phyloP scores from a whole-genome alignment of 352 stramenopile genomes.

The Phytophthora gonapodyides region DNA sequence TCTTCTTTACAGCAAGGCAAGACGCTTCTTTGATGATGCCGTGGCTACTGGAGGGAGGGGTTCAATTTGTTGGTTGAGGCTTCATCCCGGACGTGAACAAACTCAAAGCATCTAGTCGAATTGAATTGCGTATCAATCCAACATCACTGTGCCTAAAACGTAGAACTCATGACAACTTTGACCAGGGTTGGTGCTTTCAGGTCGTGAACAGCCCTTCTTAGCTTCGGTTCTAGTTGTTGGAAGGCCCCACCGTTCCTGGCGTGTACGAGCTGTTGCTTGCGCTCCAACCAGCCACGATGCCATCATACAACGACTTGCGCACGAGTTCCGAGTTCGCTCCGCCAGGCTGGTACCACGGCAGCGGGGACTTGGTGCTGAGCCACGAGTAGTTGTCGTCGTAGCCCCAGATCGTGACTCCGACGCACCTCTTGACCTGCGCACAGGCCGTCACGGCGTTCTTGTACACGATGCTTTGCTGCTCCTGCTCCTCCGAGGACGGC shows the following conservation, averaged over 20 bases:
- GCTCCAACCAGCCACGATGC: constrained; percentile 32
- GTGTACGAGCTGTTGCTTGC: constrained; percentile 11
- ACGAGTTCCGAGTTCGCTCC: constrained; percentile 22
- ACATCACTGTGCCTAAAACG: no score
- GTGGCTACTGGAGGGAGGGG: no score
- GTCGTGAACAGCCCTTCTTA: no score
- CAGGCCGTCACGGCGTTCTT: constrained; percentile 31
- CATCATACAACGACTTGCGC: constrained; percentile 34
- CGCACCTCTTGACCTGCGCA: constrained; percentile 29
- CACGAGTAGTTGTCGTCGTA: constrained; percentile 37
- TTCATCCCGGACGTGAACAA: no score
- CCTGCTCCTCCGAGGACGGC: constrained; percentile 15
- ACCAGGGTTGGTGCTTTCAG: no score
- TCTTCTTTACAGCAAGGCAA: no score
- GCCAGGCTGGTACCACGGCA: constrained; percentile 32
- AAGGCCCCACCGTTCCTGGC: constrained; percentile 14
- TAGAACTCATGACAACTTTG: no score
- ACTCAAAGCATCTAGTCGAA: no score
- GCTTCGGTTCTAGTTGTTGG: neutral
- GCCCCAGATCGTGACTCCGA: constrained; percentile 36
- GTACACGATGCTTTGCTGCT: constrained; percentile 24
- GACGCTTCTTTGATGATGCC: no score
- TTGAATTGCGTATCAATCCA: no score
- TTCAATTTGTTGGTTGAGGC: no score
- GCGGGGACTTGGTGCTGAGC: constrained; percentile 24